phyloP scores from a whole-genome alignment of 495 filamentous ascomycete species.

The Lepraria neglecta region DNA sequence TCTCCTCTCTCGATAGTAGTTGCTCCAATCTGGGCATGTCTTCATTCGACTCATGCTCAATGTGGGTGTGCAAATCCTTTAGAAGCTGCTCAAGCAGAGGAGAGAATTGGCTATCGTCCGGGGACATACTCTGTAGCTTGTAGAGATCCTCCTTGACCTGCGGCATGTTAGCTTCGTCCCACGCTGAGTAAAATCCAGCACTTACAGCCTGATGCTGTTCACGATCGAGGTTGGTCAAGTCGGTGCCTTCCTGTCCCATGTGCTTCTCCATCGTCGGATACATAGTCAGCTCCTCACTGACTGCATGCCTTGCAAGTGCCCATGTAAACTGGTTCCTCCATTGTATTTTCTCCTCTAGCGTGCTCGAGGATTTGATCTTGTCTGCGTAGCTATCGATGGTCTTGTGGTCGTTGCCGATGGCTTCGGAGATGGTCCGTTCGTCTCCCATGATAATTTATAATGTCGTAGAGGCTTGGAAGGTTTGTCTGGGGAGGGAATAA shows the following conservation, averaged over 20 bases:
- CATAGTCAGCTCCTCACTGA: slow-evolving; percentile 63
- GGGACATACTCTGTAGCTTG: slow-evolving; percentile 18
- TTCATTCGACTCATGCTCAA: slow-evolving; percentile 19
- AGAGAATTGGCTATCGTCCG: slow-evolving; percentile 8
- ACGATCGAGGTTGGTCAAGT: slow-evolving; percentile 54
- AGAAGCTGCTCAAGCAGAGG: slow-evolving; percentile 18
- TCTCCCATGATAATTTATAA: not conserved
- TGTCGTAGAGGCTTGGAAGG: not conserved
- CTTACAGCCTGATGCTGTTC: slow-evolving; percentile 50
- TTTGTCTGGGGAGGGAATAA: not conserved
- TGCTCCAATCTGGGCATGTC: slow-evolving; percentile 23
- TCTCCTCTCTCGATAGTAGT: slow-evolving; percentile 27
- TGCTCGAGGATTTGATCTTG: slow-evolving; percentile 46
- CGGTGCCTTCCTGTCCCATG: slow-evolving; percentile 43
- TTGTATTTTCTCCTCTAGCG: slow-evolving; percentile 43
- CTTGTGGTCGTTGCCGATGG: slow-evolving; percentile 57
- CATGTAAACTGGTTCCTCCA: slow-evolving; percentile 66
- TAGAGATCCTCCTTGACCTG: slow-evolving; percentile 21
- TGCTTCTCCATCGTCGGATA: slow-evolving; percentile 62
- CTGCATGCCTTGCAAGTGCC: slow-evolving; percentile 60
- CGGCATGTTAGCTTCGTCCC: not conserved
- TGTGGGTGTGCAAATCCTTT: slow-evolving; percentile 16
- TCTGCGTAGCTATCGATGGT: slow-evolving; percentile 55
- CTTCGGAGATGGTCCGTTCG: slow-evolving; percentile 42
- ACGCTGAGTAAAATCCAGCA: slow-evolving; percentile 11